Conservation (phyloP, 768 basidiomycete genomes). For the Russula brevipes region DNA sequence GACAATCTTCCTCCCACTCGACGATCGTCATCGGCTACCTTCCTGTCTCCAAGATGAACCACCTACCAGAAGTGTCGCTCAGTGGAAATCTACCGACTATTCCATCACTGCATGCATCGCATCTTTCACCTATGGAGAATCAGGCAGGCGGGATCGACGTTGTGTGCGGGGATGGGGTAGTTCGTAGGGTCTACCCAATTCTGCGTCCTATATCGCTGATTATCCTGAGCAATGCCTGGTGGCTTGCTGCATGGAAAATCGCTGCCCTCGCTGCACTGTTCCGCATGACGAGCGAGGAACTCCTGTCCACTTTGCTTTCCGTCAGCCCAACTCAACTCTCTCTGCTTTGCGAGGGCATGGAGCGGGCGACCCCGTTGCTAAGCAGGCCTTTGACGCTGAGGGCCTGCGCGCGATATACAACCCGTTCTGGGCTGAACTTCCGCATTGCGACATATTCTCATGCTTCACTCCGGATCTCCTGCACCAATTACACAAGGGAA, state of each 20-base stretch:
- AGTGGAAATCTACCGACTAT: no score
- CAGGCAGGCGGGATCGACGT: conserved; percentile 25
- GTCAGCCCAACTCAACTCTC: neutral
- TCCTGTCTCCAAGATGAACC: no score
- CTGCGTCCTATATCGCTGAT: neutral
- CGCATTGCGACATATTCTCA: neutral
- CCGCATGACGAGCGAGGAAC: neutral
- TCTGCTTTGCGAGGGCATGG: neutral
- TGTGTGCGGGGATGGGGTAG: conserved; percentile 19
- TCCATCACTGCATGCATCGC: no score
- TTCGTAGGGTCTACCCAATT: neutral
- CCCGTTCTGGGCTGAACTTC: conserved; percentile 24
- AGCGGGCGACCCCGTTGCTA: neutral
- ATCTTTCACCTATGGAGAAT: conserved; percentile 1
- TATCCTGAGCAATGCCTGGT: conserved; percentile 15
- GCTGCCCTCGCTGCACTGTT: neutral
- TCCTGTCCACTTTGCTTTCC: neutral
- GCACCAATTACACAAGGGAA: neutral
- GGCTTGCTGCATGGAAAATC: neutral
- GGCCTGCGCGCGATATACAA: neutral
- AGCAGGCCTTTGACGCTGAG: no score
- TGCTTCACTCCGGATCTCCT: neutral
- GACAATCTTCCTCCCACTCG: no score
- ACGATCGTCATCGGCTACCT: no score
- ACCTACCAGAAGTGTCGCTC: no score